These are phyloP conservation scores for Solanum pimpinellifolium DNA, from an alignment of 257 asterid genomes.

Conservation along the genomic window DNA sequence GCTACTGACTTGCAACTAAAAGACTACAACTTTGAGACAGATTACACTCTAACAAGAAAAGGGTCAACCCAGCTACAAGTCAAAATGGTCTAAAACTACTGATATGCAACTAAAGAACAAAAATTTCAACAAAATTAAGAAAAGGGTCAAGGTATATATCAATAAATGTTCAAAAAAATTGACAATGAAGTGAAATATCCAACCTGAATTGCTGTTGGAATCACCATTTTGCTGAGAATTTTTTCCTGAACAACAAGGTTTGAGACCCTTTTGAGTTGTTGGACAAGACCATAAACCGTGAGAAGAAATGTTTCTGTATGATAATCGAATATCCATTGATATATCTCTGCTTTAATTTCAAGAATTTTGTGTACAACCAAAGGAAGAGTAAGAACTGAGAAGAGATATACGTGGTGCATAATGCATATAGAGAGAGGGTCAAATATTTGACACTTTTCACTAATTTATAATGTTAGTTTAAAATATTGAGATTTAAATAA, in stretches of 20 bases:
- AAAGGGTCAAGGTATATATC: neutral
- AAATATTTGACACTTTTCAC: neutral
- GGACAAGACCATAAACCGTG: conserved; percentile 11
- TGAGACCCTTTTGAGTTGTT: conserved; percentile 12
- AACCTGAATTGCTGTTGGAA: neutral
- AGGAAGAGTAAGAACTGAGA: neutral
- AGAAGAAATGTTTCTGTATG: conserved; percentile 25
- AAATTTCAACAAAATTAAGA: neutral
- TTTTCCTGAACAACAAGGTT: conserved; percentile 27
- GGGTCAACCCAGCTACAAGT: neutral
- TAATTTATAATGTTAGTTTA: no score
- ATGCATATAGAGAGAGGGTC: neutral
- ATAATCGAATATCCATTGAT: conserved; percentile 43
- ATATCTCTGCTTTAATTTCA: neutral
- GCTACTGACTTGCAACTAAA: neutral
- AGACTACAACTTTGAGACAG: neutral
- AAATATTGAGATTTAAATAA: no score
- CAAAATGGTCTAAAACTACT: neutral
- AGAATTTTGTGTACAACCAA: neutral
- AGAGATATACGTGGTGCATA: neutral
- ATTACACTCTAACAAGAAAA: neutral
- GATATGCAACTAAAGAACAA: neutral
- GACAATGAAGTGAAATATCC: neutral
- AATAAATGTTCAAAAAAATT: neutral
- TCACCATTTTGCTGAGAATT: conserved; percentile 26